Evolutionary conservation across 306 rosid genomes (phyloP).

Genomic region (Vachellia pachyceras): DNA sequence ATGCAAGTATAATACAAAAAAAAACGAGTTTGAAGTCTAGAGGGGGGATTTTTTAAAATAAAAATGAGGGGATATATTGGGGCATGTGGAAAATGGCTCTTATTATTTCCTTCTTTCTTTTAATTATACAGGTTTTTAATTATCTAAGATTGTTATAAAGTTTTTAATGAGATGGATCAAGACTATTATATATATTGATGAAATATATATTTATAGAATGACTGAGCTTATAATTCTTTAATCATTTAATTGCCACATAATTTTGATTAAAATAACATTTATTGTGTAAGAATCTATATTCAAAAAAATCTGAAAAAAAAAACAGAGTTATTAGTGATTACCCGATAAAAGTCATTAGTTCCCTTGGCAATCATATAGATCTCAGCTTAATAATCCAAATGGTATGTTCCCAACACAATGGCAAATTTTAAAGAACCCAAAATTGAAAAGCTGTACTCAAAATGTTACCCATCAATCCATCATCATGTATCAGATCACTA

Average conservation of each 20-base stretch:
- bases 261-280: not conserved
- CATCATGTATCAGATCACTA: not conserved
- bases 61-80: not conserved
- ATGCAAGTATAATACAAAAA: too few relatives aligned
- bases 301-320: not conserved
- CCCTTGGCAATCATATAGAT: not conserved
- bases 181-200: not conserved
- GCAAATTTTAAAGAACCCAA: too few relatives aligned
- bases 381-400: not conserved
- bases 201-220: not conserved
- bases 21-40: too few relatives aligned
- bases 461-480: not conserved
- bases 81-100: not conserved
- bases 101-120: not conserved
- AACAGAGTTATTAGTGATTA: not conserved
- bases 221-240: not conserved
- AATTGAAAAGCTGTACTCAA: not conserved
- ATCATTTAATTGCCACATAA: not conserved
- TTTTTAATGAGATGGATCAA: not conserved
- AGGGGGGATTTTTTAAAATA: too few relatives aligned
- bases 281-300: not conserved
- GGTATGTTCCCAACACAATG: not conserved
- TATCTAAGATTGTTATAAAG: too few relatives aligned
- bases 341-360: too few relatives aligned
- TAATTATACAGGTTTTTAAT: too few relatives aligned